These are phyloP conservation scores for Penicillium canescens DNA, from an alignment of 495 filamentous ascomycete genomes.

Conservation along the genomic window DNA sequence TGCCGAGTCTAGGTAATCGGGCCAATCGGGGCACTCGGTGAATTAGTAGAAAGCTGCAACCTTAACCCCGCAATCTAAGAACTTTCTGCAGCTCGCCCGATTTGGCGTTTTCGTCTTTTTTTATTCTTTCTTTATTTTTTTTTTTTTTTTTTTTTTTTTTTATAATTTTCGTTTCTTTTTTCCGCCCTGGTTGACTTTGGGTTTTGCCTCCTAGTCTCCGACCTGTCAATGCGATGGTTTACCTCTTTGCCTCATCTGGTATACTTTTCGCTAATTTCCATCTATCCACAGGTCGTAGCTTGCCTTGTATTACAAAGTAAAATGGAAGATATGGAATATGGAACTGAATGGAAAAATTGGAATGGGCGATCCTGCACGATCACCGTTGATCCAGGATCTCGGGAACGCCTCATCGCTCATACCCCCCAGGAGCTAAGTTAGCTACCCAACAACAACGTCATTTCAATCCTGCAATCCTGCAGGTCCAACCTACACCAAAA, in stretches of 20 bases:
- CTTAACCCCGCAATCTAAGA: slow-evolving; percentile 30
- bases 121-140: neutral
- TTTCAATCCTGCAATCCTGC: too few species aligned
- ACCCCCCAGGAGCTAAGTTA: neutral
- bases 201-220: neutral
- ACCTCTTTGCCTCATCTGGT: too few species aligned
- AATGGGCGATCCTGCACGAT: neutral
- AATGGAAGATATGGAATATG: neutral
- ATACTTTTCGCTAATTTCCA: too few species aligned
- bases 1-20: too few species aligned
- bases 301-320: too few species aligned
- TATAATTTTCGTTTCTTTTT: neutral
- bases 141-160: neutral
- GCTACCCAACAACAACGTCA: too few species aligned
- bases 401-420: slow-evolving; percentile 4
- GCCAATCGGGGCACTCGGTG: too few species aligned
- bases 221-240: too few species aligned
- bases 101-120: neutral
- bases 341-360: neutral
- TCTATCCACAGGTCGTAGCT: too few species aligned
- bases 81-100: neutral
- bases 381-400: slow-evolving; percentile 5
- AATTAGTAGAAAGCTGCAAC: slow-evolving; percentile 19
- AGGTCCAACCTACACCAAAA: too few species aligned
- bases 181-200: neutral